Conservation (phyloP, 1,139 yeast species). For the Entelexis sorbosivorans region DNA sequence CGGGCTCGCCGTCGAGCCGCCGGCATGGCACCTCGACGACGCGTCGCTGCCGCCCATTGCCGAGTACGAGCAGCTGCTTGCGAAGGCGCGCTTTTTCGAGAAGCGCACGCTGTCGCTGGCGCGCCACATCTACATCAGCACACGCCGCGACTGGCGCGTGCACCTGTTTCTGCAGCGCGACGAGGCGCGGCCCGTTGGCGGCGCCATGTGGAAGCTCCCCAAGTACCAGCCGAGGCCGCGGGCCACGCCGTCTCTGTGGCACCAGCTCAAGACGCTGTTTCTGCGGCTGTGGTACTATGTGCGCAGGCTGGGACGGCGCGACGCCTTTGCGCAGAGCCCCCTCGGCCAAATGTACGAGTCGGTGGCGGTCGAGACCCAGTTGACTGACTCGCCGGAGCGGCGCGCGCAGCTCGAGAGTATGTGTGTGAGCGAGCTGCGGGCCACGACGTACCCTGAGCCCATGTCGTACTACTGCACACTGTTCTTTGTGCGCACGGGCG, state of each 20-base stretch:
- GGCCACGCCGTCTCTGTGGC: not conserved
- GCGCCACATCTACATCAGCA: not conserved
- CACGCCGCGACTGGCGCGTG: constrained; percentile 6
- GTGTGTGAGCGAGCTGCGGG: constrained; percentile 3
- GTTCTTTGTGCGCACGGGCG: constrained; percentile 14
- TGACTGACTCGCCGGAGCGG: constrained; percentile 1
- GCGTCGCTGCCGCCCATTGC: constrained; percentile 14
- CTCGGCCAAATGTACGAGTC: not conserved
- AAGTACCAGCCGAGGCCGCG: constrained; percentile 7
- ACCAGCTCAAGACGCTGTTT: not conserved
- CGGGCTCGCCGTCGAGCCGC: not conserved
- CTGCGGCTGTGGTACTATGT: not conserved
- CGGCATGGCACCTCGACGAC: not conserved
- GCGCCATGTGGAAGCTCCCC: constrained; percentile 13
- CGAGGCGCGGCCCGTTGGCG: constrained; percentile 10
- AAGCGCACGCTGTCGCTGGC: not conserved
- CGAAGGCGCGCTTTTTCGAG: constrained; percentile 8
- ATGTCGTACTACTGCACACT: constrained; percentile 9
- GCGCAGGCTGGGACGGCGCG: not conserved
- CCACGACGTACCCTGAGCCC: constrained; percentile 11
- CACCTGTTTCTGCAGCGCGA: constrained; percentile 8
- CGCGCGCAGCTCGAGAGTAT: constrained; percentile 3
- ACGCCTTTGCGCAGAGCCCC: not conserved
- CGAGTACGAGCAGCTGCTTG: constrained; percentile 13
- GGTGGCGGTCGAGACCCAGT: not conserved